A percentile compares a stretch with the other conserved stretches of the same genome.
Evolutionary conservation across 2,329 filamentous ascomycete species (phyloP).

Genomic region (Aspergillus tamarii): DNA sequence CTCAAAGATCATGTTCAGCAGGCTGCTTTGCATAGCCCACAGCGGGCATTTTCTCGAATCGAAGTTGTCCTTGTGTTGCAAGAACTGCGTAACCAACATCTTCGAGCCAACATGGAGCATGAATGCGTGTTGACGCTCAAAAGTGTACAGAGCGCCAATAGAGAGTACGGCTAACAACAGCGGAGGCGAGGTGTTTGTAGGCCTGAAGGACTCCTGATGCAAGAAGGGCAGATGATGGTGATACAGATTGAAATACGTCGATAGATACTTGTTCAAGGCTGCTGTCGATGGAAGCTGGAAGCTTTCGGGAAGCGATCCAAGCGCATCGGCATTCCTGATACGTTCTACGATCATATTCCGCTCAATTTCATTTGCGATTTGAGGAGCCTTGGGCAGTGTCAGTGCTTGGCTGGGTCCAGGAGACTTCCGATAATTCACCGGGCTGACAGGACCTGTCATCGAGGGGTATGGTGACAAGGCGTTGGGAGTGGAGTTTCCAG

Average conservation of each 20-base stretch:
- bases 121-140: conserved; percentile 95
- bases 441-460: conserved; percentile 69
- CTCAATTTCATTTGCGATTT: conserved; percentile 82
- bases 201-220: conserved; percentile 87
- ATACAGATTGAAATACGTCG: conserved; percentile 95
- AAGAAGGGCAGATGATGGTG: conserved; percentile 96
- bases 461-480: conserved; percentile 73
- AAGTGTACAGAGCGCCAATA: conserved; percentile 93
- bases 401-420: conserved; percentile 69
- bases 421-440: conserved; percentile 70
- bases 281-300: conserved; percentile 83
- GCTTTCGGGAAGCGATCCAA: conserved; percentile 80
- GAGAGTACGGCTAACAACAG: conserved; percentile 88
- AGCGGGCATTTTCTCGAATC: conserved; percentile 95
- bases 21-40: conserved; percentile 96
- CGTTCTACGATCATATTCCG: conserved; percentile 83
- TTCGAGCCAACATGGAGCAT: conserved; percentile 97
- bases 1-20: conserved; percentile 98
- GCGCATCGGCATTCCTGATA: conserved; percentile 77
- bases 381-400: conserved; percentile 72
- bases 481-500: conserved; percentile 69
- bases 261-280: conserved; percentile 86
- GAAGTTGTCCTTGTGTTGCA: conserved; percentile 98
- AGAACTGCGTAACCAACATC: conserved; percentile 92
- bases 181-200: conserved; percentile 77